Conservation (phyloP, 2,329 filamentous ascomycete genomes). For the Myriosclerotinia scirpicola region DNA sequence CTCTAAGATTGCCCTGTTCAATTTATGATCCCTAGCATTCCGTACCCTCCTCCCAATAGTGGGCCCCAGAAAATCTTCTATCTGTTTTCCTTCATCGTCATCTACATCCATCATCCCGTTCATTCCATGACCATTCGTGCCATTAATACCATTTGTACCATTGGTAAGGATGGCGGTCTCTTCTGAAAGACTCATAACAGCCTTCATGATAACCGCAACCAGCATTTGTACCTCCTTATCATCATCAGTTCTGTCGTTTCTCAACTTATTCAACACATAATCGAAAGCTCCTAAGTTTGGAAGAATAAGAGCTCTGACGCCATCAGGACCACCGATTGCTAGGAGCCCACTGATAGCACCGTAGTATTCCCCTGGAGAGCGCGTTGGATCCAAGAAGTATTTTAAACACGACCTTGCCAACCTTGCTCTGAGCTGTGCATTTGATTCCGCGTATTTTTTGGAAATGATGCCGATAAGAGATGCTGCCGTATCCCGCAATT, state of each 20-base stretch:
- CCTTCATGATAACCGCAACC: conserved; percentile 55
- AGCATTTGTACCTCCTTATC: conserved; percentile 61
- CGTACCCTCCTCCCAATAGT: conserved; percentile 37
- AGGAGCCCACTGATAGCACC: conserved; percentile 81
- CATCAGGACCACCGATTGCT: conserved; percentile 69
- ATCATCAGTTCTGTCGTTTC: conserved; percentile 52
- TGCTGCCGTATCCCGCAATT: conserved; percentile 80
- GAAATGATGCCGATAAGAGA: conserved; percentile 78
- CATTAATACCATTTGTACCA: conserved; percentile 32
- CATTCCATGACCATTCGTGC: conserved; percentile 22
- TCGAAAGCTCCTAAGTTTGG: conserved; percentile 67
- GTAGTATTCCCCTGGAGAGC: conserved; percentile 81
- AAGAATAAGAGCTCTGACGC: conserved; percentile 62
- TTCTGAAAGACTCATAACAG: conserved; percentile 55
- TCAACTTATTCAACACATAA: conserved; percentile 55
- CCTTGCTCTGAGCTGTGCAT: conserved; percentile 79
- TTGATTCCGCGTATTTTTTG: conserved; percentile 76
- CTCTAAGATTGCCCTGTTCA: conserved; percentile 38
- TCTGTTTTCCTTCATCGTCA: conserved; percentile 27
- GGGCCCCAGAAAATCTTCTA: conserved; percentile 39
- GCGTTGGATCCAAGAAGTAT: conserved; percentile 82
- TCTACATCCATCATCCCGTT: conserved; percentile 18
- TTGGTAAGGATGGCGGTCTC: conserved; percentile 29
- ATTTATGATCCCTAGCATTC: conserved; percentile 33
- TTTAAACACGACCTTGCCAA: conserved; percentile 93